Base-by-base conservation (phyloP, 176 grass and related monocot genomes). In the Eragrostis nindensis region DNA sequence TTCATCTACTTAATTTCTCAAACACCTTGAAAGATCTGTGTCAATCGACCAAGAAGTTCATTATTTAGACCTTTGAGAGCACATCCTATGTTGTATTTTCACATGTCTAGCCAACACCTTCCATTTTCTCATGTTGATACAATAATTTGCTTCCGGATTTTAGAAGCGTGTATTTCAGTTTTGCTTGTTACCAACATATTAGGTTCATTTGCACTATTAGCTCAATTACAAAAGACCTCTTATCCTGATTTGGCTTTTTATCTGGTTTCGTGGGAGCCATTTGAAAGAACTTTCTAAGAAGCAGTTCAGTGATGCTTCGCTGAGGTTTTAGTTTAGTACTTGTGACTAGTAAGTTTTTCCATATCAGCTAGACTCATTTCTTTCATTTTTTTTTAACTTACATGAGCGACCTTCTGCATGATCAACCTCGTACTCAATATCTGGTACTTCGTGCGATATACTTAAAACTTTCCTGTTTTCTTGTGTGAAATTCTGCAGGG, bases 401-500 rank as follows among this genome's bases (percentile, higher is more conserved):
- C 32, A 36, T 36, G 32, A 36, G 32, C 32, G n/a, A 48, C 38
- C 27, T 82, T 73, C 39, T 49, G 15, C n/a, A 38, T 41, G 3
- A 15, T n/a, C 17, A 42, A 60, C 29, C 24, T 78, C 78, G 7
- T 11, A 22, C 0, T 63, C 49, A 7, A 16, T 22, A 0, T 70
- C 73, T 70, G 47, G 32, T 83, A 44, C 76, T 55, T 64, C 49
- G 15, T 50, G 26, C 7, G 54, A 7, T 52, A 44, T 80, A 39
- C 22, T 65, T 19, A 18, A 49, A 43, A 53, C 53, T 67, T 74
- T 70, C 17, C 39, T 74, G 15, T 56, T 82, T 27, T 66, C 0
- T 71, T 87, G 12, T 82, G 59, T n/a, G 53, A 46, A 59, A 82
- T 81, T 18, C 41, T 88, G 55, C 77, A 98, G 95, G 95, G 95